These are phyloP conservation scores for Quercus rubra DNA, from an alignment of 306 rosid species.

Conservation along the genomic window DNA sequence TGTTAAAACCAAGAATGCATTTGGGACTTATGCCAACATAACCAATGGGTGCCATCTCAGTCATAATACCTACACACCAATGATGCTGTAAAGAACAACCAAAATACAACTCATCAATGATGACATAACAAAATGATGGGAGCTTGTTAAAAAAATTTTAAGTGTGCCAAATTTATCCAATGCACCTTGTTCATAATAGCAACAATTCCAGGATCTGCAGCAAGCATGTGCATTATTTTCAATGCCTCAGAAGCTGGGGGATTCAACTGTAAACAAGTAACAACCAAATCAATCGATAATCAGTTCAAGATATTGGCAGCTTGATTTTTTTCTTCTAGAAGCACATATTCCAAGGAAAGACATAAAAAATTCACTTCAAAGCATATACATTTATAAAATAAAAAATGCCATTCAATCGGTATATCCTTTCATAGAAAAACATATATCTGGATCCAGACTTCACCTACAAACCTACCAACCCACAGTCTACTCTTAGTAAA, in stretches of 20 bases:
- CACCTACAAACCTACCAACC: neutral
- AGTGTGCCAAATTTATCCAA: neutral
- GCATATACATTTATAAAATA: neutral
- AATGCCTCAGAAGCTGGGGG: slow-evolving; percentile 88
- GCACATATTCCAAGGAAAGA: neutral
- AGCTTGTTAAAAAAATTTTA: neutral
- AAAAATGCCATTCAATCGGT: neutral
- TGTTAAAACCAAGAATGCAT: slow-evolving; percentile 89
- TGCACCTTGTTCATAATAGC: slow-evolving; percentile 89
- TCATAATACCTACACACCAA: slow-evolving; percentile 95
- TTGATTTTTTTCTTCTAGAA: neutral
- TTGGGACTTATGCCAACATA: slow-evolving; percentile 92
- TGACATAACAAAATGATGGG: slow-evolving; percentile 15
- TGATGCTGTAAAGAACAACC: slow-evolving; percentile 53
- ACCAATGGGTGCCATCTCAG: slow-evolving; percentile 96
- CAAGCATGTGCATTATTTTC: slow-evolving; percentile 94
- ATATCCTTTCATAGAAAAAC: neutral
- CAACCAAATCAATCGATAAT: slow-evolving; percentile 11
- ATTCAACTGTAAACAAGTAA: slow-evolving; percentile 57
- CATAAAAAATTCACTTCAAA: neutral
- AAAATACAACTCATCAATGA: slow-evolving; percentile 27
- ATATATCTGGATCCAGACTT: neutral
- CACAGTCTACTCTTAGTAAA: neutral
- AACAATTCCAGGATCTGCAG: slow-evolving; percentile 94
- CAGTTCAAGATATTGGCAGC: slow-evolving; percentile 1